Base-by-base conservation (phyloP, 257 asterid genomes). In the Salvia rosmarinus region DNA sequence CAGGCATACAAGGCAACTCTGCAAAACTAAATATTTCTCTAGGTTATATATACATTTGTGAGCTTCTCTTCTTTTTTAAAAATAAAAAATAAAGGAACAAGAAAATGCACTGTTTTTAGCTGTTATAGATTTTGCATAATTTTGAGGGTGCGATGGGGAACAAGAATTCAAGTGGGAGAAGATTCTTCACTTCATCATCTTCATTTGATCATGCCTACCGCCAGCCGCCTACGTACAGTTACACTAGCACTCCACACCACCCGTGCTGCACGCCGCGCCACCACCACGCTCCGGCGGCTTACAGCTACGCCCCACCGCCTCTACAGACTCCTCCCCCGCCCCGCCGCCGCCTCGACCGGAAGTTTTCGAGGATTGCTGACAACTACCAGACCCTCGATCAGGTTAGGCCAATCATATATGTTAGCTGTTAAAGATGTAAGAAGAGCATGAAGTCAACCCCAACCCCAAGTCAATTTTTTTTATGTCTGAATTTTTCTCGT, bases 361-460 rank as follows among this genome's bases (percentile, higher is more conserved):
- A 77, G 65, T 84, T 81, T 69, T 73, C 82, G 10, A 73, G 82
- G 47, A 81, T 84, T 55, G 85, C 60, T 10, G 88, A 84, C 69
- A 81, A 84, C 64, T 84, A 84, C 79, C 80, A 64, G 50, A 76
- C 81, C 11, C 51, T 84, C 68, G 85, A 84, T 32, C 79, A 84
- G 85, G 88, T 83, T 64, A 70, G 73, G 39, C 46, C n/a, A n/a
- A n/a, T n/a, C n/a, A n/a, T n/a, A n/a, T n/a, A n/a, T n/a, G n/a
- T n/a, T n/a, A n/a, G n/a, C n/a, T n/a, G n/a, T n/a, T n/a, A n/a
- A n/a, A n/a, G n/a, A n/a, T n/a, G n/a, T n/a, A n/a, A n/a, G n/a
- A n/a, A n/a, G n/a, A 61, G 10, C 8, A 14, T 32, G 37, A 46
- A 70, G 50, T 76, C 68, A 44, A 44, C 39, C 55, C 10, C 49